Evolutionary conservation across 805 yeast species (phyloP), one percentile per base, ranked within the genome.

Genomic region (Tetrapisispora fleetii): DNA sequence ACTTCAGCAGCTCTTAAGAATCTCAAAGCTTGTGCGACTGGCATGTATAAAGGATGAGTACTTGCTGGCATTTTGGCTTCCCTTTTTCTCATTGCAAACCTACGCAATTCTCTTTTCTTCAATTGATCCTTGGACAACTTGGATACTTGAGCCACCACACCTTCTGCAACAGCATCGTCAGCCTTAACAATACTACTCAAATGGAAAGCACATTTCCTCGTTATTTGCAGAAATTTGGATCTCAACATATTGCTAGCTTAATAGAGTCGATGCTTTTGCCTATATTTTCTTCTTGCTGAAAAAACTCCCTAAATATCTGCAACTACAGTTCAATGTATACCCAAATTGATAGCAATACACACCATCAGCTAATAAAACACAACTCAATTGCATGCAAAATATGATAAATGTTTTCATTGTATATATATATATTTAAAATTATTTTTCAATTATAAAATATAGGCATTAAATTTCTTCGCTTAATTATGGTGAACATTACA

Each of bases 1-100:
- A 89, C 95, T 65, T 89, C 96, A 5, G 89, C 79, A 0, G 98
- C 96, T 53, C 96, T 75, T 49, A 91, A 63, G 60, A 81, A 89
- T 57, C 85, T 75, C 64, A 88, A 65, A 1, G 97, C 96, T 30
- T 70, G 66, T 6, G 85, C 78, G 8, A 88, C 73, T 45, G 78
- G 81, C 84, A 85, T 79, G 60, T 79, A 83, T 48, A 84, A 70
- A 1, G 90, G 90, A 54, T 67, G 62, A 55, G 68, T 50, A 73
- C 75, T 52, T 64, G 81, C 68, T 18, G 72, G 68, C 17, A 56
- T 53, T 50, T 68, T 69, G n/a, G 76, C 76, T 40, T 60, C 58
- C 2, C 63, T 59, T 57, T 68, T 67, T 47, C 64, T 62, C 45
- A 64, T 65, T 4, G 68, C 64, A 57, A 65, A 56, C 52, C 62